A percentile compares a stretch with the other conserved stretches of the same genome.
Conservation (phyloP, 1,139 yeast genomes). For the Scheffersomyces stambukii region DNA sequence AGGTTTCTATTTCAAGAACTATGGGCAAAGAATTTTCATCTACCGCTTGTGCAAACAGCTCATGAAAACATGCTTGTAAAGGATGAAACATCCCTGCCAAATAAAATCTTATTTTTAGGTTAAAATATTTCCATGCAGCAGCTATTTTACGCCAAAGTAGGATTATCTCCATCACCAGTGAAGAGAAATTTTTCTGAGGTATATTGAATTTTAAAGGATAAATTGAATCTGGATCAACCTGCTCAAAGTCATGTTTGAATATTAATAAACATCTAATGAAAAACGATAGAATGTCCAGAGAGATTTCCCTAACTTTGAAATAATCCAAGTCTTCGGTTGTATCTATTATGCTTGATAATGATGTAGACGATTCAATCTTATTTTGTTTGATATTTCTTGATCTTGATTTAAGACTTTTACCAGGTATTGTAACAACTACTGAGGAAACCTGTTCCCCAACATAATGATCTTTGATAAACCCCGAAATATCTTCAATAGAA, state of each 20-base stretch:
- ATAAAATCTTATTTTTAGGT: conserved; percentile 25
- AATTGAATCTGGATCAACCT: conserved; percentile 1
- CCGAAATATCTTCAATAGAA: conserved; percentile 28
- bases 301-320: conserved; percentile 26
- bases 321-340: conserved; percentile 22
- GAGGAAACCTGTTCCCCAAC: no score
- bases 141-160: conserved; percentile 19
- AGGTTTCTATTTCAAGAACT: conserved; percentile 29
- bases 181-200: conserved; percentile 1
- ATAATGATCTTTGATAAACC: conserved; percentile 23
- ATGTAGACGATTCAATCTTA: not conserved
- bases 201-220: conserved; percentile 5
- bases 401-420: not conserved
- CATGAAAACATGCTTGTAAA: conserved; percentile 20
- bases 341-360: not conserved
- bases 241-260: conserved; percentile 20
- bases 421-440: no score
- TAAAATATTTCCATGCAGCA: conserved; percentile 31
- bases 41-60: conserved; percentile 12
- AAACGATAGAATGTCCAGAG: conserved; percentile 24
- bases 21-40: conserved; percentile 5
- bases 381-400: not conserved
- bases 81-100: conserved; percentile 29
- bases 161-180: conserved; percentile 1
- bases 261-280: conserved; percentile 22